Evolutionary conservation across 495 filamentous ascomycete genomes (phyloP).

Genomic region (Aspergillus leporis): DNA sequence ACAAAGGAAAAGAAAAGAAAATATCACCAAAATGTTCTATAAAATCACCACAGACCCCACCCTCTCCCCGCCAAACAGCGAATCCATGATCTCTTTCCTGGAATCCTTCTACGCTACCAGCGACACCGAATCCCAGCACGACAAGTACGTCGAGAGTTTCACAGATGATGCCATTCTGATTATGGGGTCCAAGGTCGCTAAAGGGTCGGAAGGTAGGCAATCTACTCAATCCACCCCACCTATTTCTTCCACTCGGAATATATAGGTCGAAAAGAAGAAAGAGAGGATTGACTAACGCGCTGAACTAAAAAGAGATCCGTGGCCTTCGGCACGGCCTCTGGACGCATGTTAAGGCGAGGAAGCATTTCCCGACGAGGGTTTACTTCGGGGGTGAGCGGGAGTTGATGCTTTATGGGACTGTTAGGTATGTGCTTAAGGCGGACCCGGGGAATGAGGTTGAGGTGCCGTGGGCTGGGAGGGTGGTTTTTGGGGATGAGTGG

Average conservation of each 20-base stretch:
- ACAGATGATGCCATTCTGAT: slow-evolving; percentile 57
- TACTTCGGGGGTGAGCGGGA: slow-evolving; percentile 54
- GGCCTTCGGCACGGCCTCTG: slow-evolving; percentile 56
- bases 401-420: slow-evolving; percentile 64
- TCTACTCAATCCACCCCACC: too few species aligned
- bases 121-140: slow-evolving; percentile 57
- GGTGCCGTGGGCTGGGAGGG: slow-evolving; percentile 56
- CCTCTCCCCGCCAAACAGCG: slow-evolving; percentile 31
- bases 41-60: slow-evolving; percentile 34
- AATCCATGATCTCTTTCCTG: slow-evolving; percentile 49
- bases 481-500: slow-evolving; percentile 49
- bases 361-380: slow-evolving; percentile 51
- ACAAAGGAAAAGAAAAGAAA: background rate
- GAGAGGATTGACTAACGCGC: too few species aligned
- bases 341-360: slow-evolving; percentile 53
- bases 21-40: slow-evolving; percentile 36
- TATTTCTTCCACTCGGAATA: too few species aligned
- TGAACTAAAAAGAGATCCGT: slow-evolving; percentile 49
- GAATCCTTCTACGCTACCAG: slow-evolving; percentile 59
- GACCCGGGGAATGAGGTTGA: slow-evolving; percentile 40
- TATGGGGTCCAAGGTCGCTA: slow-evolving; percentile 53
- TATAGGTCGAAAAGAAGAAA: too few species aligned
- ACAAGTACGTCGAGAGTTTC: slow-evolving; percentile 55
- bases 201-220: slow-evolving; percentile 50
- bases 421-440: slow-evolving; percentile 55